A percentile compares a stretch with the other conserved stretches of the same genome.
Conservation (phyloP, 2,329 filamentous ascomycete species). For the Arthrobotrys megalospora region DNA sequence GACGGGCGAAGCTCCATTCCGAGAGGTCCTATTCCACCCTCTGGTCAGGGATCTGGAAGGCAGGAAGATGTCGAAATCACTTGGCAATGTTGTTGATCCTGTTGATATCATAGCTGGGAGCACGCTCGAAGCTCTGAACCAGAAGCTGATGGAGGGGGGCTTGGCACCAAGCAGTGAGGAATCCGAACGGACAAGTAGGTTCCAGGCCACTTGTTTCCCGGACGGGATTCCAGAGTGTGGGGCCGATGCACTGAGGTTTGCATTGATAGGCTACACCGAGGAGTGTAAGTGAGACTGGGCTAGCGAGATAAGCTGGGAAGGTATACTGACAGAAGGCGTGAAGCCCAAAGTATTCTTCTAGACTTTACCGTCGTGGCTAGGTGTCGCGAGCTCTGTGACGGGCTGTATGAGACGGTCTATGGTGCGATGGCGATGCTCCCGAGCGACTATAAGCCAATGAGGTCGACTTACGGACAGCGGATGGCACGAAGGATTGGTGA, state of each 20-base stretch:
- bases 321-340: neutral
- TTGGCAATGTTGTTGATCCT: slow-evolving; percentile 64
- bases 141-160: slow-evolving; percentile 25
- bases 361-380: slow-evolving; percentile 12
- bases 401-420: slow-evolving; percentile 31
- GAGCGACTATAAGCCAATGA: neutral
- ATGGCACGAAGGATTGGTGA: slow-evolving; percentile 1
- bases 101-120: slow-evolving; percentile 62
- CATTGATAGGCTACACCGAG: slow-evolving; percentile 55
- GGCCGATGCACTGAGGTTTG: slow-evolving; percentile 63
- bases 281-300: slow-evolving; percentile 12
- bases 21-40: slow-evolving; percentile 63
- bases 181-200: slow-evolving; percentile 1
- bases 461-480: neutral
- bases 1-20: slow-evolving; percentile 62
- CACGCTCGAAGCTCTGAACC: slow-evolving; percentile 40
- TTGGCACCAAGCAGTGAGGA: slow-evolving; percentile 23
- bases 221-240: slow-evolving; percentile 62
- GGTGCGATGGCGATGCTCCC: slow-evolving; percentile 16
- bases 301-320: neutral
- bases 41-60: slow-evolving; percentile 62
- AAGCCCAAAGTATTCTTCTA: slow-evolving; percentile 32
- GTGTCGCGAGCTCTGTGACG: slow-evolving; percentile 38
- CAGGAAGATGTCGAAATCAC: slow-evolving; percentile 64
- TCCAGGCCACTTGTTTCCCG: slow-evolving; percentile 46